Conservation (phyloP, 495 filamentous ascomycete genomes). For the Letharia columbiana region DNA sequence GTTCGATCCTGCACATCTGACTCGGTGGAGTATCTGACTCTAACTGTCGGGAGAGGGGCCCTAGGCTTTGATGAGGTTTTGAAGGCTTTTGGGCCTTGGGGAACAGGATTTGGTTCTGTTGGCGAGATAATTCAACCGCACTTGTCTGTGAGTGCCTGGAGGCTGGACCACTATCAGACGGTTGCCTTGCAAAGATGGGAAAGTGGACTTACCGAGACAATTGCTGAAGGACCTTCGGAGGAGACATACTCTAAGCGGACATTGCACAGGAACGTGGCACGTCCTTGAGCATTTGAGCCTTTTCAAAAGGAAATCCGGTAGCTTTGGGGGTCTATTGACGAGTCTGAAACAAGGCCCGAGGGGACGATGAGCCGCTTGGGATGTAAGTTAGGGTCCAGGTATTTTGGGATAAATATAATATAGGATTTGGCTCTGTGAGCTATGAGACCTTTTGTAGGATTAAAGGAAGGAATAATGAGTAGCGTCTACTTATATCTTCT, state of each 20-base stretch:
- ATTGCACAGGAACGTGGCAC: constrained; percentile 13
- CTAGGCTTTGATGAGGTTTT: not conserved
- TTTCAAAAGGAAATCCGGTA: not conserved
- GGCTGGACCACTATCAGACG: not conserved
- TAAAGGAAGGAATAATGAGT: not conserved
- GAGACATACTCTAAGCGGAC: constrained; percentile 21
- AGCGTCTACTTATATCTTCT: not conserved
- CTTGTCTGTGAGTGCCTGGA: constrained; percentile 3
- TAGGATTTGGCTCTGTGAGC: not conserved
- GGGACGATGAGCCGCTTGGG: not conserved
- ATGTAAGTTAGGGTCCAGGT: not conserved
- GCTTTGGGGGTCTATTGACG: not conserved
- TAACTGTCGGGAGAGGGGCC: not conserved
- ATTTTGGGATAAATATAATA: not conserved
- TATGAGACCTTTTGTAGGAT: not conserved
- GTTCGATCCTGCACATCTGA: constrained; percentile 24
- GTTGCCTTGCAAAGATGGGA: constrained; percentile 1
- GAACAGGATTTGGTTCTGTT: not conserved
- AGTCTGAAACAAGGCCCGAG: not conserved
- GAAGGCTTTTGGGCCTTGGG: not conserved
- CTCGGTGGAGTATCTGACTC: not conserved
- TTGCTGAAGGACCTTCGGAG: constrained; percentile 10
- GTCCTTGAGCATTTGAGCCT: not conserved
- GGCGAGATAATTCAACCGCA: not conserved
- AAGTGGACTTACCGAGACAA: constrained; percentile 11